Percentiles rank a stretch among this genome's conserved stretches.
Evolutionary conservation across 306 rosid species (phyloP).

Genomic region (Dryas octopetala): DNA sequence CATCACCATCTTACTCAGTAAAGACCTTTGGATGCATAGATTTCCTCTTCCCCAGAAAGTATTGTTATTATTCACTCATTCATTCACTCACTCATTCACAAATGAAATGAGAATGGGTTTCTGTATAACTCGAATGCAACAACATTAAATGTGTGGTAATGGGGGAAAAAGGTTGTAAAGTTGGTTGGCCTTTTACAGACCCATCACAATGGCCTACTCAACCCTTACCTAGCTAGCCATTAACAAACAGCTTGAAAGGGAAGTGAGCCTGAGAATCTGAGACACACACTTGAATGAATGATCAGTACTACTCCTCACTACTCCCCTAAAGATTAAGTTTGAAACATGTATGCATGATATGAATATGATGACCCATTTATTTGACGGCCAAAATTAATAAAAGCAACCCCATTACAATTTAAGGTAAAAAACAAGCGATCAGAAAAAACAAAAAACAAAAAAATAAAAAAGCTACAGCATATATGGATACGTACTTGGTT

Average conservation of each 20-base stretch:
- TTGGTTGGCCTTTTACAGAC: conserved; percentile 31
- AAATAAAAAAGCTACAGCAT: conserved; percentile 3
- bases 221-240: background rate
- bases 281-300: conserved; percentile 2
- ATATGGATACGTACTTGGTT: background rate
- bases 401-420: background rate
- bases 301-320: conserved; percentile 1
- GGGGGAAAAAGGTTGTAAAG: conserved; percentile 30
- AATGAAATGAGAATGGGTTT: conserved; percentile 36
- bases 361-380: conserved; percentile 8
- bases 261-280: conserved; percentile 16
- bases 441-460: background rate
- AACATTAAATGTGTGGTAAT: conserved; percentile 43
- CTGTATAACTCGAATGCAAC: conserved; percentile 33
- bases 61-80: conserved; percentile 31
- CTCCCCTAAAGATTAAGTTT: conserved; percentile 19
- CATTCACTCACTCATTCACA: conserved; percentile 31
- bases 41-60: conserved; percentile 62
- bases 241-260: conserved; percentile 27
- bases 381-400: conserved; percentile 18
- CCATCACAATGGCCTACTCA: conserved; percentile 22
- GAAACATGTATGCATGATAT: background rate
- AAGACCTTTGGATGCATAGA: conserved; percentile 28
- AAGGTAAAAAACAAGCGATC: background rate
- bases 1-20: conserved; percentile 52